These are phyloP conservation scores for Buxus sempervirens DNA, from an alignment of 164 flowering plant species.

Conservation along the genomic window DNA sequence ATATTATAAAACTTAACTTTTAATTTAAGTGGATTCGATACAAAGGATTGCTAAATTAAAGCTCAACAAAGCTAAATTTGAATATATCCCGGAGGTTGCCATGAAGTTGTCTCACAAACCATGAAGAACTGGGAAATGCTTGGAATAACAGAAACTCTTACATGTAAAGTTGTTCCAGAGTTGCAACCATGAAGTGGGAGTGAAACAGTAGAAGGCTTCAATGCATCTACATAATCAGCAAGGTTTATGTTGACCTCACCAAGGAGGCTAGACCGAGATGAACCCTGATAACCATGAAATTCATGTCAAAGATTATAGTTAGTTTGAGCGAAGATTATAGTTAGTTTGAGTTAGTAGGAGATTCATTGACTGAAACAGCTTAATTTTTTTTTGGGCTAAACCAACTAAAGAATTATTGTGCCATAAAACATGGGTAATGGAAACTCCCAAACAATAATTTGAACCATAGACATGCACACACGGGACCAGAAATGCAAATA, in stretches of 20 bases:
- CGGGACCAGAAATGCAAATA: neutral
- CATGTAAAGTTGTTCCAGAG: constrained; percentile 77
- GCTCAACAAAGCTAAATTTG: neutral
- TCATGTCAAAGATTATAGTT: neutral
- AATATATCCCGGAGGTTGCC: neutral
- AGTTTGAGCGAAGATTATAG: neutral
- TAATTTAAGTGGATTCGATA: no score
- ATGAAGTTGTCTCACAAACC: neutral
- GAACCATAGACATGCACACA: neutral
- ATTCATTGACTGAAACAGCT: neutral
- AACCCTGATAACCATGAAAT: constrained; percentile 56
- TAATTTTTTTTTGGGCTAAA: neutral
- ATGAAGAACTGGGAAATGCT: neutral
- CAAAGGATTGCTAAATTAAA: neutral
- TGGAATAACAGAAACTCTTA: constrained; percentile 33
- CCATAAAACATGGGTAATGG: neutral
- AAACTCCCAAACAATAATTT: neutral
- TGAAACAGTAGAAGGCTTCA: constrained; percentile 57
- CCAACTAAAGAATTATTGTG: neutral
- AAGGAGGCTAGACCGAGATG: constrained; percentile 84
- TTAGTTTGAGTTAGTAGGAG: neutral
- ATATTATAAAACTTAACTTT: no score
- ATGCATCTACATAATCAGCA: constrained; percentile 89
- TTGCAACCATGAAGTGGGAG: constrained; percentile 83
- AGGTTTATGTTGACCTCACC: constrained; percentile 91